Base-by-base conservation (phyloP, 2,329 filamentous ascomycete species). In the Orbilia quercus region DNA sequence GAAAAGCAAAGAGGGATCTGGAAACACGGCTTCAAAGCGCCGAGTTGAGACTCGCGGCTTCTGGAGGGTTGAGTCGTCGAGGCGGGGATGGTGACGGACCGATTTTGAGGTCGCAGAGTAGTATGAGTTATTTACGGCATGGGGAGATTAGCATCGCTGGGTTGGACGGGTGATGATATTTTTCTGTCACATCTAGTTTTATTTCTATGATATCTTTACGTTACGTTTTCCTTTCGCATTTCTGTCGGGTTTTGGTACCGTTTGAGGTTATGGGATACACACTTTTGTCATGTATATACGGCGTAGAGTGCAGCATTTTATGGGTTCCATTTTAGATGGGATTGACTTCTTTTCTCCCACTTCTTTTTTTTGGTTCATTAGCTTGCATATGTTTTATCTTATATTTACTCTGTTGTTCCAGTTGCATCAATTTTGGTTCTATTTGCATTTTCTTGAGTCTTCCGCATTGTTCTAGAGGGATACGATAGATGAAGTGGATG, bases 131-230 rank as follows among this genome's bases (percentile, higher is more conserved):
- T 36, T 25, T 69, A 7, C 47, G 54, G 28, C 64, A 60, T 34
- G 67, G 59, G n/a, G 59, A 72, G 48, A 64, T 64, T n/a, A 72
- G 59, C 45, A 20, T 65, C 54, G 59, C 59, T 47, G 36, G 67
- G 65, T 60, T 65, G 34, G 53, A 64, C 20, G 42, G 20, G 4
- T 63, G 45, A 53, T 45, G 50, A 42, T 20, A n/a, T 54, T 64
- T 45, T 7, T n/a, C 36, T 6, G 20, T n/a, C 6, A 9, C 28
- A 31, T 31, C 28, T 31, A 31, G 28, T 31, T 9, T 9, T 9
- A 31, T 31, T 5, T 31, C 28, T n/a, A 31, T 31, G 28, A 4
- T 9, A 31, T 31, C 28, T 31, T n/a, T 31, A 31, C 28, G 28
- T 16, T 38, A 28, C 18, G 2, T 67, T 36, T 38, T 34, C 2